phyloP scores from a whole-genome alignment of 2,329 filamentous ascomycete genomes.

The Trichocomaceae sp. region DNA sequence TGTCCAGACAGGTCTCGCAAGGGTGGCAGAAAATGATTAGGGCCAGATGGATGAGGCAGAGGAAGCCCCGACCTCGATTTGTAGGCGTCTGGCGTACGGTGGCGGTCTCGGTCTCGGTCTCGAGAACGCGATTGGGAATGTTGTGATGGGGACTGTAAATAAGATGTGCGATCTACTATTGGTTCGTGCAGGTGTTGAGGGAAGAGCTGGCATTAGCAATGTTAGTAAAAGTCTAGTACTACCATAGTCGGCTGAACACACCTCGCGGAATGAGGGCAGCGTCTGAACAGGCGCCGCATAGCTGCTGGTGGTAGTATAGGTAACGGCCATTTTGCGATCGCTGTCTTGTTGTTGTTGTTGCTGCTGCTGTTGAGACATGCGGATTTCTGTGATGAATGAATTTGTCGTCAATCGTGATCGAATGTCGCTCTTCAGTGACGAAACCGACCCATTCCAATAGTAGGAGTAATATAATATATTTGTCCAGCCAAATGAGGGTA shows the following conservation, averaged over 20 bases:
- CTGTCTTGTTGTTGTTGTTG: conserved; percentile 8
- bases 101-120: conserved; percentile 10
- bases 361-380: conserved; percentile 13
- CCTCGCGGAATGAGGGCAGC: conserved; percentile 14
- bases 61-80: conserved; percentile 26
- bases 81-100: conserved; percentile 26
- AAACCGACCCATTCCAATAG: no score
- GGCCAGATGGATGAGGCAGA: conserved; percentile 20
- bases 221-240: no score
- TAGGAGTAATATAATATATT: no score
- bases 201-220: conserved; percentile 24
- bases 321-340: conserved; percentile 10
- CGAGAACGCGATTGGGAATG: not conserved
- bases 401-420: no score
- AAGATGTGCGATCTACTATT: conserved; percentile 35
- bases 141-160: conserved; percentile 16
- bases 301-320: conserved; percentile 10
- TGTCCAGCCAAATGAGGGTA: no score
- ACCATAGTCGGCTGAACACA: not conserved
- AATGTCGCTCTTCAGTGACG: no score
- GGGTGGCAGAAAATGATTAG: conserved; percentile 32
- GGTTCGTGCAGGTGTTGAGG: conserved; percentile 37
- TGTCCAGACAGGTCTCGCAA: conserved; percentile 31
- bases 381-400: not conserved
- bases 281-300: conserved; percentile 10